Base-by-base conservation (phyloP, 2,329 filamentous ascomycete genomes). In the Huntiella abstrusa region DNA sequence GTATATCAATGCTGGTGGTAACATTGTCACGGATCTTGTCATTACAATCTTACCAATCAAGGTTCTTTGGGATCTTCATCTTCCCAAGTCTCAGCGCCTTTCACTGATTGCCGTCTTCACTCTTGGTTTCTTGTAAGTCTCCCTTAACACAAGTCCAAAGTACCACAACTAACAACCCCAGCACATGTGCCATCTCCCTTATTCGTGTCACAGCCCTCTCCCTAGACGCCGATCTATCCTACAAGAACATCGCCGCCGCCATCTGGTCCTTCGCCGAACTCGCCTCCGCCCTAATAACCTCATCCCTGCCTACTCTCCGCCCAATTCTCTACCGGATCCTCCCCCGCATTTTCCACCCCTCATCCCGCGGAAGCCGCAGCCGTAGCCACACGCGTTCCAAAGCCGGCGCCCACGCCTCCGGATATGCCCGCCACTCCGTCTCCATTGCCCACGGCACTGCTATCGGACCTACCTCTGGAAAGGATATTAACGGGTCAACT, bases 171-270 rank as follows among this genome's bases (percentile, higher is more conserved):
- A 17, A 42, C 34, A 7, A 7, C 7, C 8, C 2, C 22, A 55
- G 53, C 37, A 57, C 55, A n/a, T 52, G 53, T 32, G 51, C 52
- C 37, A 53, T 57, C 41, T 55, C 53, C 10, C 34, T 56, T n/a
- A 41, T 55, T 13, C 50, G 56, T 10, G 51, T 56, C 5, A 50
- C 49, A 4, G 52, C 50, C 17, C 49, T 56, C 36, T 51, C 51
- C 7, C 43, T 53, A 33, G 42, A 44, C 17, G 37, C 51, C 22
- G 54, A 56, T 43, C 46, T 54, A 15, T 53, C 53, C 13, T 56
- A 53, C 49, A 49, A 53, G 15, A 55, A 53, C 46, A 52, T 58
- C n/a, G 52, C 56, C 2, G 51, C 57, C 5, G 54, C 55, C 5
- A 47, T 51, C n/a, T 54, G 53, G 51, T 56, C 54, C 22, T 42